Evolutionary conservation across 495 filamentous ascomycete genomes (phyloP), one percentile per base, ranked within the genome.

Genomic region (Endocarpon pusillum): DNA sequence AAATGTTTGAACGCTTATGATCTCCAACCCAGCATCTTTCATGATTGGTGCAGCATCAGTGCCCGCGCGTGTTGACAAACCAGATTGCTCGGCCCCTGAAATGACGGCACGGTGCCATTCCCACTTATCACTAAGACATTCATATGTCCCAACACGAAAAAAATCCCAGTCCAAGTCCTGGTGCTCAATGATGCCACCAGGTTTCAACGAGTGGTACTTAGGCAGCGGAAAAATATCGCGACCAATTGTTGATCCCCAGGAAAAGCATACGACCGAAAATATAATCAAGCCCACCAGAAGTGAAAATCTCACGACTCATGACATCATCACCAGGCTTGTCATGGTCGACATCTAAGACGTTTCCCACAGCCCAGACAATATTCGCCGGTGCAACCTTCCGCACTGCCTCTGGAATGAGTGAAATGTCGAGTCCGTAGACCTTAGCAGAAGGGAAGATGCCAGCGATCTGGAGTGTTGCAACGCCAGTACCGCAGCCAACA

Each of bases 401-500:
- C 19, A 19, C 21, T 4, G 7, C 1, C 1, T 40, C 40, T 4
- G 40, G 37, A 21, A 41, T 21, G 10, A 29, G 38, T 2, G 40
- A 42, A 3, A 42, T 9, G 23, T 42, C 37, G 22, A 42, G 27
- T 7, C 29, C 29, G 29, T 35, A 42, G 38, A 42, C 37, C 3
- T 7, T 34, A 11, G 40, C 31, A 23, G 38, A 18, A 10, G 40
- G 40, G 18, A 42, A 34, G 11, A n/a, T 25, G 21, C 21, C 5
- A 11, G 40, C 37, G 6, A 42, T 1, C 18, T 40, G 36, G 9
- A 40, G 19, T 7, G 40, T 42, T 23, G 31, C 40, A 23, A 42
- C 19, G 14, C 40, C 40, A 16, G 40, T 42, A 14, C 40, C 29
- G 23, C 37, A 42, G 38, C 40, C 37, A 16, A 42, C 28, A 28